A percentile compares a stretch with the other conserved stretches of the same genome.
These are phyloP conservation scores for Spiraea crenata DNA, from an alignment of 331 rosid species.

Conservation along the genomic window DNA sequence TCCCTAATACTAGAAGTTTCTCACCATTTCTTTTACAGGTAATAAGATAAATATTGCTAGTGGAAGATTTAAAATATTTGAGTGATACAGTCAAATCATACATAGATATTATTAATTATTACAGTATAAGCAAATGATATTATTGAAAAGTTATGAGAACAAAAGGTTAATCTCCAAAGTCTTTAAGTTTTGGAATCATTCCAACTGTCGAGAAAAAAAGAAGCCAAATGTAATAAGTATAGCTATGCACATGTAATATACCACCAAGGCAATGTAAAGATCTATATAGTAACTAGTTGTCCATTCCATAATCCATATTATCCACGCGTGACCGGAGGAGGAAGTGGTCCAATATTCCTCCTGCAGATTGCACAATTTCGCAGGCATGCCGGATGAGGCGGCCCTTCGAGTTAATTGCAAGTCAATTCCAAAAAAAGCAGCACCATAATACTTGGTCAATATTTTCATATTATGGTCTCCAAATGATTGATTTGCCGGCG, in stretches of 20 bases:
- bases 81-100: no score
- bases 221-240: neutral
- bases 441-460: neutral
- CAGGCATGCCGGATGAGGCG: neutral
- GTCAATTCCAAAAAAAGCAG: neutral
- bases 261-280: no score
- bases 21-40: no score
- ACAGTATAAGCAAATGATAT: no score
- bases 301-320: neutral
- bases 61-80: no score
- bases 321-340: neutral
- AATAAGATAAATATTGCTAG: no score
- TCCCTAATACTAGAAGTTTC: no score
- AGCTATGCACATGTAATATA: neutral
- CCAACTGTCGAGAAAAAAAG: neutral
- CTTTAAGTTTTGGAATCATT: neutral
- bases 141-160: no score
- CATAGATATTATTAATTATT: no score
- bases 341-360: neutral
- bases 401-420: neutral
- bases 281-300: neutral
- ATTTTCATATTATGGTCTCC: neutral
- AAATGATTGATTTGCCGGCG: slow-evolving; percentile 10
- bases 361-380: neutral
- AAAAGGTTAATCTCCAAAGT: no score